Conservation (phyloP, 1,139 yeast genomes). For the Yamadazyma aaseri region DNA sequence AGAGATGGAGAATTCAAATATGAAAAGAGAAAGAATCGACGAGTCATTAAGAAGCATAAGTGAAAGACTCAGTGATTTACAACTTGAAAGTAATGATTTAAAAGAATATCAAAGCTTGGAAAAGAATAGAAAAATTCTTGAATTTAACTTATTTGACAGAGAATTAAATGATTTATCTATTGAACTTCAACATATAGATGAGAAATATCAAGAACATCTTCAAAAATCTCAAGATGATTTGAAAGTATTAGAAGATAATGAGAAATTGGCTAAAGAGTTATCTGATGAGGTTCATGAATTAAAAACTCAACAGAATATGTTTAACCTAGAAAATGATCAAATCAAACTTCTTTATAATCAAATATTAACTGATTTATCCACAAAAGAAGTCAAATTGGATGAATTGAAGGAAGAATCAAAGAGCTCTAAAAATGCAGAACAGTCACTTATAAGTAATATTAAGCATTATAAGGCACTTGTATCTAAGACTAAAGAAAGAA, state of each 20-base stretch:
- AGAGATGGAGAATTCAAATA: conserved; percentile 73
- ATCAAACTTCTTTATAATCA: conserved; percentile 51
- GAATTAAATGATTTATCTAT: conserved; percentile 63
- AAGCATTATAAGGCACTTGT: conserved; percentile 21
- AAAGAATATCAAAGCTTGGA: conserved; percentile 68
- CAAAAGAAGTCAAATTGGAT: conserved; percentile 40
- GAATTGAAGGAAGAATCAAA: conserved; percentile 23
- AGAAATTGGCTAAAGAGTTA: conserved; percentile 42
- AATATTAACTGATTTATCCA: conserved; percentile 36
- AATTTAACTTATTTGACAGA: conserved; percentile 74
- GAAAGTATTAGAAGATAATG: conserved; percentile 48
- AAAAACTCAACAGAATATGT: conserved; percentile 35
- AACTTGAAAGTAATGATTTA: conserved; percentile 76
- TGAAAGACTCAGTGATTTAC: conserved; percentile 72
- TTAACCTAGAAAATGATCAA: conserved; percentile 51
- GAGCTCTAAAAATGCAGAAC: conserved; percentile 17
- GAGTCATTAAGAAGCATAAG: conserved; percentile 71
- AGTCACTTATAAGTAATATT: conserved; percentile 19
- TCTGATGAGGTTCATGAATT: conserved; percentile 47
- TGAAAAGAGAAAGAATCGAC: conserved; percentile 70
- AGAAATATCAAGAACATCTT: conserved; percentile 53
- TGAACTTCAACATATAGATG: conserved; percentile 62
- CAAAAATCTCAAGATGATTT: conserved; percentile 45
- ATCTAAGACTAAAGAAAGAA: conserved; percentile 20
- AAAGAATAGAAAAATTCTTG: conserved; percentile 66